Evolutionary conservation across 805 yeast genomes (phyloP), one percentile per base, ranked within the genome.

Genomic region (Tetrapisispora iriomotensis): DNA sequence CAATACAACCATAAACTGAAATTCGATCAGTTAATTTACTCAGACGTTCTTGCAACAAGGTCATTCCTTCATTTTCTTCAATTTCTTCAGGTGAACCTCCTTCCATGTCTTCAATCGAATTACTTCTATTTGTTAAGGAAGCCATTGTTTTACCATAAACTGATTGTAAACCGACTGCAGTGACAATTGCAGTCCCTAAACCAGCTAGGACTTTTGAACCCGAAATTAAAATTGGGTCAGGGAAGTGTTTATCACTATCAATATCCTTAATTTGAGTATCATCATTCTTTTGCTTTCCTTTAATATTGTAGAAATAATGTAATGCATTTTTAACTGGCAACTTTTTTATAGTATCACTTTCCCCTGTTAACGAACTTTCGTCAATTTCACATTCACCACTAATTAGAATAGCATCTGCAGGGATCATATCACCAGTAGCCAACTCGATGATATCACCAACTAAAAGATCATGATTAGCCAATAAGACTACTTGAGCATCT

Each of bases 361-460:
- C 99, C 50, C 99, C 99, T 3, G 97, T 90, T 26, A 90, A 72
- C 0, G 95, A 77, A 29, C 88, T 76, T 65, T 92, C 98, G 58
- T 92, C 98, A 58, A 90, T 81, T 49, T 85, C 90, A 44, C 92
- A 72, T 32, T 71, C 74, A 6, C 96, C 96, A 8, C 66, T 58
- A 9, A 87, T 65, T 43, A 90, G 59, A 4, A 92, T 66, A 24
- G 84, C 77, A 61, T 92, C 99, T 1, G 90, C 92, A 0, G 97
- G 94, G 1, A 90, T 66, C 40, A 92, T 77, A 53, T 92, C 98
- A 45, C 99, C 99, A 2, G 97, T 94, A 59, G 87, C 94, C 34
- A 92, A 63, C 36, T 69, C 66, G 19, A 90, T 64, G 4, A 92
- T 48, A 56, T 92, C 99, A 31, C 99, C 99, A 18, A 84, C 96